phyloP scores from a whole-genome alignment of 495 filamentous ascomycete species.

The Penicillium steckii region DNA sequence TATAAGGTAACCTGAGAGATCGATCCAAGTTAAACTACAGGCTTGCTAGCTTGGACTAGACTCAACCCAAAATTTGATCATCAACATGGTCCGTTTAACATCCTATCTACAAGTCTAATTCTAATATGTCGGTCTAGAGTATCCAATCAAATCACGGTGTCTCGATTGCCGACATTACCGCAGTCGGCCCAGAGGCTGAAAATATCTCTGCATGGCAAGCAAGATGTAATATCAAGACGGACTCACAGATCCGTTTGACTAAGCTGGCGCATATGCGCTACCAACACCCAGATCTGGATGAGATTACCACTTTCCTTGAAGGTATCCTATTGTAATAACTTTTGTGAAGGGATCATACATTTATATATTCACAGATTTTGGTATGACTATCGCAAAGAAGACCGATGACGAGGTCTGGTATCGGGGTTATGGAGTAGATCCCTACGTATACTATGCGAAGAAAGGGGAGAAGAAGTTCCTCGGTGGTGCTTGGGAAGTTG shows the following conservation, averaged over 20 bases:
- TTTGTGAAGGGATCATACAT: background rate
- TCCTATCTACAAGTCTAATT: no score
- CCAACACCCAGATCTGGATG: slow-evolving; percentile 45
- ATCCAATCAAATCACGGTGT: slow-evolving; percentile 41
- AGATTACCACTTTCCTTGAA: slow-evolving; percentile 41
- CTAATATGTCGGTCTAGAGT: no score
- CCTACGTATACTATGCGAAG: slow-evolving; percentile 51
- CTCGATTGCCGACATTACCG: slow-evolving; percentile 36
- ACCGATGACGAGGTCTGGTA: slow-evolving; percentile 53
- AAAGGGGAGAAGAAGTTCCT: slow-evolving; percentile 52
- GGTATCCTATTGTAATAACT: background rate
- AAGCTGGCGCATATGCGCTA: slow-evolving; percentile 50
- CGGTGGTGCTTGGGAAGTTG: slow-evolving; percentile 53
- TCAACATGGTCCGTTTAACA: no score
- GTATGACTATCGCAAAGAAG: slow-evolving; percentile 46
- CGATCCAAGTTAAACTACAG: no score
- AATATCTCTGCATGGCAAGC: slow-evolving; percentile 33
- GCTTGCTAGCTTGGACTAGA: no score
- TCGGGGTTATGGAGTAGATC: slow-evolving; percentile 59
- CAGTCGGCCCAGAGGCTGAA: slow-evolving; percentile 31
- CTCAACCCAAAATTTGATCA: no score
- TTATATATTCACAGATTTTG: slow-evolving; percentile 54
- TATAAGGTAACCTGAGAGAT: no score
- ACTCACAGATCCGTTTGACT: slow-evolving; percentile 37
- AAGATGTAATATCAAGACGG: slow-evolving; percentile 29